These are phyloP conservation scores for Phytophthora macrochlamydospora DNA, from an alignment of 352 stramenopile genomes.

Conservation along the genomic window DNA sequence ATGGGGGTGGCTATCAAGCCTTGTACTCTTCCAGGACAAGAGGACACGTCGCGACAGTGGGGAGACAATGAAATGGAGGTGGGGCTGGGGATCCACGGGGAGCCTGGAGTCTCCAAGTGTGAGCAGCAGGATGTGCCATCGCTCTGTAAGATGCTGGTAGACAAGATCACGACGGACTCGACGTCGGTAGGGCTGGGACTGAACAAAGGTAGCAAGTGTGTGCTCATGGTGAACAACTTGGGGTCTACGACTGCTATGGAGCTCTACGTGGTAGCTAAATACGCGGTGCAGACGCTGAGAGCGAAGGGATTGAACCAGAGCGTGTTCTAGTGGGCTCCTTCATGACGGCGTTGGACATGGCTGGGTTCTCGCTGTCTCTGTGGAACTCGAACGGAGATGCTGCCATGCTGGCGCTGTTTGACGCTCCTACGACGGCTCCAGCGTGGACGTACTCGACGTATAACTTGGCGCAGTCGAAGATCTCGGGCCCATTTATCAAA, in stretches of 20 bases:
- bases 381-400: slow-evolving; percentile 80
- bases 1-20: slow-evolving; percentile 95
- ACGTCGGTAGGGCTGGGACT: slow-evolving; percentile 52
- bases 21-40: slow-evolving; percentile 94
- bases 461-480: slow-evolving; percentile 33
- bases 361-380: slow-evolving; percentile 92
- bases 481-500: slow-evolving; percentile 39
- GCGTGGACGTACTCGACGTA: slow-evolving; percentile 74
- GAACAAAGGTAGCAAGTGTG: slow-evolving; percentile 37
- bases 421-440: slow-evolving; percentile 60
- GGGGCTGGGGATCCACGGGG: no score
- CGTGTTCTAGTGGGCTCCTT: slow-evolving; percentile 93
- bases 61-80: slow-evolving; percentile 32
- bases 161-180: slow-evolving; percentile 48
- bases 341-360: slow-evolving; percentile 99
- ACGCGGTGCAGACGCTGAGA: slow-evolving; percentile 68
- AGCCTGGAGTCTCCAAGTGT: slow-evolving; percentile 69
- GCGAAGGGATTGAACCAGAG: slow-evolving; percentile 70
- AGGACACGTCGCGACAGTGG: slow-evolving; percentile 62
- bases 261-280: slow-evolving; percentile 93
- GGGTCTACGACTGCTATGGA: slow-evolving; percentile 96
- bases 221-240: slow-evolving; percentile 97
- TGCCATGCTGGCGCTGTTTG: slow-evolving; percentile 59
- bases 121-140: slow-evolving; percentile 53
- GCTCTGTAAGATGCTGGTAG: slow-evolving; percentile 58